Base-by-base conservation (phyloP, 306 rosid genomes). In the Purshia tridentata region DNA sequence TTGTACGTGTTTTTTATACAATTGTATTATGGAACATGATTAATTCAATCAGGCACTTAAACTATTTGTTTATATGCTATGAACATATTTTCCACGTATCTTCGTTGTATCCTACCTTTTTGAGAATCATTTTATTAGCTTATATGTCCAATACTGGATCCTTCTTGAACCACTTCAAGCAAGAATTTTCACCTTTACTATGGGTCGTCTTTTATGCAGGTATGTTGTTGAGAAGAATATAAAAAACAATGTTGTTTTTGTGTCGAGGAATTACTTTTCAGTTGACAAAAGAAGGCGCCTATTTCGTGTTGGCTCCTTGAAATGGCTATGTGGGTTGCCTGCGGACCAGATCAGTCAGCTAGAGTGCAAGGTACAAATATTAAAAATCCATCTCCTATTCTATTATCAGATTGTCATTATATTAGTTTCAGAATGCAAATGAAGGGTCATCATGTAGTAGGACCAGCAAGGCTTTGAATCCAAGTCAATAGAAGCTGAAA, bases 211-310 rank as follows among this genome's bases (percentile, higher is more conserved):
- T 12, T 81, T 52, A 2, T 70, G 87, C 81, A 91, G 98, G 96
- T 94, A 89, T 75, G 98, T 91, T 58, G 98, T 94, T 73, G 91
- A 91, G 85, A 94, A 94, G 83, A 92, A 94, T 80, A 74, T 88
- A 62, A 85, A 84, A 80, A 86, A 88, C 86, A 91, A 94, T 77
- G 96, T 91, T 48, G 87, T 91, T 65, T 94, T 91, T 79, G 97
- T 88, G 75, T 94, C 98, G 47, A 89, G 96, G 85, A 94, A 91
- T 82, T 94, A 94, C 80, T 94, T 85, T 83, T 89, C 98, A 23
- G 22, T 80, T n/a, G 92, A 94, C 80, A 94, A 94, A 85, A 86
- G 91, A 78, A 90, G 98, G 82, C 89, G 96, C 35, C 6, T 85
- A 61, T 91, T 94, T 60, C 85, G 95, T 60, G 92, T 81, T 69